Percentiles rank a stretch among this genome's conserved stretches.
phyloP scores from a whole-genome alignment of 78 protist species.

The Cyanophora paradoxa region DNA sequence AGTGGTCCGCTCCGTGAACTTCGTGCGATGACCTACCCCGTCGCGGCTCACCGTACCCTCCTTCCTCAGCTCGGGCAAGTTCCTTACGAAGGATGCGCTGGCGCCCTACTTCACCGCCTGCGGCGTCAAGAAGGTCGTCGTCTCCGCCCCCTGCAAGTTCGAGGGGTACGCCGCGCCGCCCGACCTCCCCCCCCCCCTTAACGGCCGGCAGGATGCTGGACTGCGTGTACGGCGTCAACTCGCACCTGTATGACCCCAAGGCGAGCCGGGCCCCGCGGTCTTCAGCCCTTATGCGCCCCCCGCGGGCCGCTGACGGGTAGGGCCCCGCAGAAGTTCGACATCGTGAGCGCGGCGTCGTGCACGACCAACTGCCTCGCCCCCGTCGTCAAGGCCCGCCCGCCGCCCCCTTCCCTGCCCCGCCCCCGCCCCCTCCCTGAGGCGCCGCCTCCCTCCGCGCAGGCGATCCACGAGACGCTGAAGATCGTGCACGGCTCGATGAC shows the following conservation, averaged over 20 bases:
- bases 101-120: conserved; percentile 10
- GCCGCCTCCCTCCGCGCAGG: background rate
- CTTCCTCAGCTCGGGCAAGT: conserved; percentile 6
- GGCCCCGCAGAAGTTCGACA: background rate
- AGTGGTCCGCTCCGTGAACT: background rate
- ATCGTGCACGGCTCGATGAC: conserved; percentile 15
- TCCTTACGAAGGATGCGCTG: background rate
- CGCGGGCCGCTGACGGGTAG: too few species aligned
- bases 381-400: background rate
- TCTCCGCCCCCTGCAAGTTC: conserved; percentile 1
- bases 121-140: conserved; percentile 22
- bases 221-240: conserved; percentile 1
- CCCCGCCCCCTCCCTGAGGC: too few species aligned
- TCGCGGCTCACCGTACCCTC: too few species aligned
- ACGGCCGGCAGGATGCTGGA: background rate
- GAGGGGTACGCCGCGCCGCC: background rate
- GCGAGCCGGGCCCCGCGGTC: too few species aligned
- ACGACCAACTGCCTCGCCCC: conserved; percentile 19
- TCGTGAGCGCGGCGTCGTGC: conserved; percentile 2
- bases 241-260: too few species aligned
- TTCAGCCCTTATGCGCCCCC: too few species aligned
- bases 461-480: conserved; percentile 8
- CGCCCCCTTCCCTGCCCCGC: too few species aligned
- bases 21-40: background rate
- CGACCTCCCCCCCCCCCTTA: background rate